Base-by-base conservation (phyloP, 2,329 filamentous ascomycete genomes). In the Echinosphaeria canescens region DNA sequence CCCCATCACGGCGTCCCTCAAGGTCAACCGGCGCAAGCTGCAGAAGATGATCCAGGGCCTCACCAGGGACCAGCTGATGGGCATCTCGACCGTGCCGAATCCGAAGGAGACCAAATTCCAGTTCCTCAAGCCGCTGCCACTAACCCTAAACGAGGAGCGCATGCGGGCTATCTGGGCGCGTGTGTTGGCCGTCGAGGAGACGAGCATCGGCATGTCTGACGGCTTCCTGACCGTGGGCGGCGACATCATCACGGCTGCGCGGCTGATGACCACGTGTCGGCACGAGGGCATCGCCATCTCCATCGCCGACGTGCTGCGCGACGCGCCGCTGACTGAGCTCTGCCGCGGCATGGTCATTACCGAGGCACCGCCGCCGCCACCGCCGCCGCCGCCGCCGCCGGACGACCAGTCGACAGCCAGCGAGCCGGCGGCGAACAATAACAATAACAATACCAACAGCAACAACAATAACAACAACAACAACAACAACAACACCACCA, bases 101-200 rank as follows among this genome's bases (percentile, higher is more conserved):
- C 41, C 45, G 0, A n/a, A n/a, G n/a, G n/a, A n/a, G n/a, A n/a
- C n/a, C n/a, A n/a, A n/a, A n/a, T n/a, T n/a, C n/a, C 17, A 19
- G 17, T 40, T 44, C 10, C 37, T 50, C 20, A 59, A 57, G 27
- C 54, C 57, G 1, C 41, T 61, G 2, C 58, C 58, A 0, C 29
- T 61, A 17, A 62, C 58, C 0, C 42, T 50, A 4, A 46, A 48
- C 1, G 59, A 62, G 36, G 51, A 56, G 32, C 40, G 41, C 5
- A 56, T 64, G 50, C 45, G 57, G 7, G 36, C 40, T 3, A 44
- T 62, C 30, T 63, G 60, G 58, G 51, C 58, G 0, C 35, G 41
- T 1, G 48, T 58, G 0, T 42, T 64, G 0, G 41, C 40, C 0
- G 33, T 54, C 1, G 42, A 51, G 2, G 44, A 49, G n/a, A 36